These are phyloP conservation scores for Corylus americana DNA, from an alignment of 306 rosid species.

Conservation along the genomic window DNA sequence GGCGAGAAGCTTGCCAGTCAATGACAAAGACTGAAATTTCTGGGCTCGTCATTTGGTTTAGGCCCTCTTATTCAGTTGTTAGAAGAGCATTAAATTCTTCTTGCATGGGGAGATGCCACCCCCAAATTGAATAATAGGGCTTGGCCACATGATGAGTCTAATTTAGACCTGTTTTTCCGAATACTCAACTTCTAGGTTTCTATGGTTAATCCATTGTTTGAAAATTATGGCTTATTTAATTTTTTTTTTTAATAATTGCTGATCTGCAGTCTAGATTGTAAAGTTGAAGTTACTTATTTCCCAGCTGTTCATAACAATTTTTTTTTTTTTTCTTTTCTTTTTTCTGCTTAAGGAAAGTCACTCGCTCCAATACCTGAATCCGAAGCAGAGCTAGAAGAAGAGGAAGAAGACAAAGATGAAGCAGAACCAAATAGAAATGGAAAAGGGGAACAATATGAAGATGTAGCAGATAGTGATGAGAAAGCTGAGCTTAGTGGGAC, in stretches of 20 bases:
- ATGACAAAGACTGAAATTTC: no score
- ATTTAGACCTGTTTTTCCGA: neutral
- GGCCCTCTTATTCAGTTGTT: no score
- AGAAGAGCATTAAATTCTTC: no score
- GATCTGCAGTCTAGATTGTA: constrained; percentile 22
- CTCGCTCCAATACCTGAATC: constrained; percentile 97
- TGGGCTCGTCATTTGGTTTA: no score
- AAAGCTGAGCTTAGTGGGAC: constrained; percentile 36
- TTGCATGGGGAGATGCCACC: no score
- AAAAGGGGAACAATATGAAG: constrained; percentile 34
- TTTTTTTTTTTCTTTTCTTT: constrained; percentile 33
- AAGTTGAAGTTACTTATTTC: constrained; percentile 21
- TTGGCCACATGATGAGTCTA: neutral
- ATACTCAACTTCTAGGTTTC: neutral
- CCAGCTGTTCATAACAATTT: constrained; percentile 41
- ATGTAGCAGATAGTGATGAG: constrained; percentile 25
- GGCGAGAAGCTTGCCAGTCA: no score
- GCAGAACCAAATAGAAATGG: constrained; percentile 30
- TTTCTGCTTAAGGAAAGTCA: constrained; percentile 86
- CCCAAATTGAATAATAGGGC: neutral
- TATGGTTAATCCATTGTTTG: neutral
- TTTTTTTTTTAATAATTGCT: neutral
- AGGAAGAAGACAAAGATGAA: constrained; percentile 51
- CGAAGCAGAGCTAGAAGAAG: constrained; percentile 83
- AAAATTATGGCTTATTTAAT: neutral